Evolutionary conservation across 306 rosid genomes (phyloP).

Genomic region (Lagenaria siceraria): DNA sequence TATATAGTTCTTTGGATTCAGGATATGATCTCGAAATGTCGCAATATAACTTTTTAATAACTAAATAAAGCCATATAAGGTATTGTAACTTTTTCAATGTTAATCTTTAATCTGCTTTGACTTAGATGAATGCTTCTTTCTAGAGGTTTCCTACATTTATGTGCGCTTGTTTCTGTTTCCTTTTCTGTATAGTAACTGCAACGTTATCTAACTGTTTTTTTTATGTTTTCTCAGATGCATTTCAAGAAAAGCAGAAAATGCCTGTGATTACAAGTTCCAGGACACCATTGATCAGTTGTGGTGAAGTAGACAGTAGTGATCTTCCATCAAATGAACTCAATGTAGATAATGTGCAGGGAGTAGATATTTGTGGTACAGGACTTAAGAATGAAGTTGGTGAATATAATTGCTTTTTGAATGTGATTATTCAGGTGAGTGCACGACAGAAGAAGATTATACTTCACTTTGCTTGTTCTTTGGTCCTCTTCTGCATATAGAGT

Average conservation of each 20-base stretch:
- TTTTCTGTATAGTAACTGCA: slow-evolving; percentile 3
- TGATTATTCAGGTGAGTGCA: slow-evolving; percentile 71
- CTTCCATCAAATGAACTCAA: slow-evolving; percentile 24
- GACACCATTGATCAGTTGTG: slow-evolving; percentile 22
- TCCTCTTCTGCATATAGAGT: slow-evolving; percentile 5
- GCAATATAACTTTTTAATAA: background rate
- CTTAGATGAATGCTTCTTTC: background rate
- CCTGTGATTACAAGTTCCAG: slow-evolving; percentile 35
- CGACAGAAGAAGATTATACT: slow-evolving; percentile 4
- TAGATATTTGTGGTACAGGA: slow-evolving; percentile 58
- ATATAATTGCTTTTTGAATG: slow-evolving; percentile 98
- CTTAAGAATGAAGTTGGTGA: slow-evolving; percentile 98
- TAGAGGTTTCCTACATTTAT: slow-evolving; percentile 1
- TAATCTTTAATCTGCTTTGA: background rate
- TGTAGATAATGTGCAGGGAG: slow-evolving; percentile 23
- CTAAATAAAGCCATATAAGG: background rate
- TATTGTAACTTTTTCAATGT: background rate
- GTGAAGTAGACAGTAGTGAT: slow-evolving; percentile 32
- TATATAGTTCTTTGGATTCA: background rate
- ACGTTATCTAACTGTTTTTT: slow-evolving; percentile 21
- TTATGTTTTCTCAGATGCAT: slow-evolving; percentile 47
- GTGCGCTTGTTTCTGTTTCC: background rate
- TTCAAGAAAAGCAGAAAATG: slow-evolving; percentile 41
- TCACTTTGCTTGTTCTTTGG: background rate
- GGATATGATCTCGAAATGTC: background rate